A percentile compares a stretch with the other conserved stretches of the same genome.
Conservation (phyloP, 1,284 basidiomycete genomes). For the Thelephora terrestris region DNA sequence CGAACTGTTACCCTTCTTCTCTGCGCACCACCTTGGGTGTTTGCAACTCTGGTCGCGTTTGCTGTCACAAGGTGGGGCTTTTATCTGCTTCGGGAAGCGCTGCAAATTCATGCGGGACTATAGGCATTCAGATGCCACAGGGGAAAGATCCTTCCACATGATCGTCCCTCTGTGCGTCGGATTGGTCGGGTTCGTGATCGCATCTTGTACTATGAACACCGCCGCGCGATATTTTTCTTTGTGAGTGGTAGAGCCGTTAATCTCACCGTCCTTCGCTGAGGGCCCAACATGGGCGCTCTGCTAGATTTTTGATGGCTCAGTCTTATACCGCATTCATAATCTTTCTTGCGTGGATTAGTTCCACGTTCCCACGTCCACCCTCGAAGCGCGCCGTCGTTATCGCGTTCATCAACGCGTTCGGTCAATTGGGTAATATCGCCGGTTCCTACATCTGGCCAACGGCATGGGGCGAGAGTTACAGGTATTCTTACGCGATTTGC, state of each 20-base stretch:
- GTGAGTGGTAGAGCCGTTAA: conserved; percentile 27
- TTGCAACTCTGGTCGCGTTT: conserved; percentile 49
- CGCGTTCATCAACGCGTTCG: conserved; percentile 64
- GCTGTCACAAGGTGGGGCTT: conserved; percentile 33
- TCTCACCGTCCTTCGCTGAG: conserved; percentile 2
- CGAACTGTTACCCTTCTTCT: conserved; percentile 58
- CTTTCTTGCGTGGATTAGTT: conserved; percentile 64
- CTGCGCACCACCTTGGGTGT: conserved; percentile 70
- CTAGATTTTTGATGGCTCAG: conserved; percentile 70
- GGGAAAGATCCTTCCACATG: conserved; percentile 62
- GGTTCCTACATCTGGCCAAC: conserved; percentile 49
- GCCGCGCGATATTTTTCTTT: conserved; percentile 62
- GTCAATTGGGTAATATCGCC: conserved; percentile 64
- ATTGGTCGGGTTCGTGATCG: conserved; percentile 66
- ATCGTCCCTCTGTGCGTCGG: conserved; percentile 42
- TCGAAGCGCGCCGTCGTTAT: conserved; percentile 71
- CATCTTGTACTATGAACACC: conserved; percentile 58
- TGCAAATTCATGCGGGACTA: conserved; percentile 10
- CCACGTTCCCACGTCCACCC: conserved; percentile 55
- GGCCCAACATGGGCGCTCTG: neutral
- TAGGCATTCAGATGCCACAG: conserved; percentile 62
- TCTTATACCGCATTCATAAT: conserved; percentile 63
- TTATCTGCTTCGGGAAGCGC: neutral
- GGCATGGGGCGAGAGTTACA: conserved; percentile 31
- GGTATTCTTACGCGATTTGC: conserved; percentile 38